A percentile compares a stretch with the other conserved stretches of the same genome.
phyloP scores from a whole-genome alignment of 495 filamentous ascomycete species.

The Penicillium lagena region DNA sequence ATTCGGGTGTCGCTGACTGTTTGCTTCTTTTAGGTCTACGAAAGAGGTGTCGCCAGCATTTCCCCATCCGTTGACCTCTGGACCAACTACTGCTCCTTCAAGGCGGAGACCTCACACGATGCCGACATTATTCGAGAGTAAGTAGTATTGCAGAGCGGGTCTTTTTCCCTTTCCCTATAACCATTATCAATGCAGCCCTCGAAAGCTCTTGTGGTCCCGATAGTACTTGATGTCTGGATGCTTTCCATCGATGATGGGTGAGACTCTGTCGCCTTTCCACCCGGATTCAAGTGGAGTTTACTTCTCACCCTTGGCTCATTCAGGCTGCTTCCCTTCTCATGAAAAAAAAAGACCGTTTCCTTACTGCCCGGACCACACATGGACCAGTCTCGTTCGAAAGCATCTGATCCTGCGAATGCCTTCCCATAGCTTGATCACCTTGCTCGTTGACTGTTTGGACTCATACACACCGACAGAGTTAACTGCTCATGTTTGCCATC shows the following conservation, averaged over 20 bases:
- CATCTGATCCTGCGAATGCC: constrained; percentile 24
- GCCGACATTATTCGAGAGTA: constrained; percentile 98
- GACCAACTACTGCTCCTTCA: constrained; percentile 96
- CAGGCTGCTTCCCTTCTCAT: constrained; percentile 44
- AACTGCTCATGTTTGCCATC: constrained; percentile 49
- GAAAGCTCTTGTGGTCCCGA: constrained; percentile 26
- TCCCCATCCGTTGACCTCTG: constrained; percentile 91
- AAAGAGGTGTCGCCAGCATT: constrained; percentile 90
- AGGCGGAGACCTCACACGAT: constrained; percentile 93
- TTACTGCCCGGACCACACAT: constrained; percentile 24
- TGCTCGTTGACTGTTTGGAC: constrained; percentile 35
- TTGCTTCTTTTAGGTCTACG: constrained; percentile 63
- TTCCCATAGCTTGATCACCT: constrained; percentile 24
- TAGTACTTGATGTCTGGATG: constrained; percentile 22
- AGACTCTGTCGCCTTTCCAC: constrained; percentile 41
- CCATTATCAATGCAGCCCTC: constrained; percentile 34
- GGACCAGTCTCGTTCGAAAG: constrained; percentile 23
- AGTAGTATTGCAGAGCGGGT: constrained; percentile 19
- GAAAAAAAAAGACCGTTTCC: constrained; percentile 18
- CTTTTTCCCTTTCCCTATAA: constrained; percentile 27
- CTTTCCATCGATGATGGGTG: constrained; percentile 45
- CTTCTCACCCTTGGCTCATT: constrained; percentile 53
- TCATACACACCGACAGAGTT: constrained; percentile 28
- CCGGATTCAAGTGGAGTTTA: constrained; percentile 35
- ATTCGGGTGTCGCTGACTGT: constrained; percentile 12